Conservation (phyloP, 352 stramenopile genomes). For the Phytophthora multivora region DNA sequence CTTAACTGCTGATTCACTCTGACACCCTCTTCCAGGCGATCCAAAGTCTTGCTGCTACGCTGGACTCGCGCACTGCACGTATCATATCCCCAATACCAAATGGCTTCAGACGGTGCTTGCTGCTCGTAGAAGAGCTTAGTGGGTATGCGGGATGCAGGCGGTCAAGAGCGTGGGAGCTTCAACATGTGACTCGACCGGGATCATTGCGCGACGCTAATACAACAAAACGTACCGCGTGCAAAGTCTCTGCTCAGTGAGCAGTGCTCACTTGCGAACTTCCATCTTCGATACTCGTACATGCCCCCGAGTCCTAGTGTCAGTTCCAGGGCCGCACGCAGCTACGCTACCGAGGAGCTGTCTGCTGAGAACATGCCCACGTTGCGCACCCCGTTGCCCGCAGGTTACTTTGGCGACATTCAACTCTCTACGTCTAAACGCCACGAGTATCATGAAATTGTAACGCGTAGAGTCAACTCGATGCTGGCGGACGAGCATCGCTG, state of each 20-base stretch:
- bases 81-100: no score
- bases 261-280: conserved; percentile 26
- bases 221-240: not conserved
- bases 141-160: not conserved
- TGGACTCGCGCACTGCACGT: not conserved
- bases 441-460: conserved; percentile 33
- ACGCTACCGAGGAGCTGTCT: conserved; percentile 7
- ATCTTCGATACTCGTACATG: conserved; percentile 15
- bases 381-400: conserved; percentile 26
- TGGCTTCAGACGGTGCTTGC: not conserved
- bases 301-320: conserved; percentile 9
- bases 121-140: not conserved
- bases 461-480: conserved; percentile 28
- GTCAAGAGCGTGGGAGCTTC: conserved; percentile 16
- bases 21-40: conserved; percentile 5
- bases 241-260: no score
- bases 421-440: conserved; percentile 36
- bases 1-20: conserved; percentile 2
- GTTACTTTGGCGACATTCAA: conserved; percentile 36
- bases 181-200: conserved; percentile 3
- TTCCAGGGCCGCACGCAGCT: conserved; percentile 5
- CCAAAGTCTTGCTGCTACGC: not conserved
- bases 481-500: conserved; percentile 42
- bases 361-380: conserved; percentile 10
- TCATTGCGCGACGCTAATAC: not conserved